Evolutionary conservation across 2,329 filamentous ascomycete genomes (phyloP), one percentile per base, ranked within the genome.

Genomic region (Chaetomium sp.): DNA sequence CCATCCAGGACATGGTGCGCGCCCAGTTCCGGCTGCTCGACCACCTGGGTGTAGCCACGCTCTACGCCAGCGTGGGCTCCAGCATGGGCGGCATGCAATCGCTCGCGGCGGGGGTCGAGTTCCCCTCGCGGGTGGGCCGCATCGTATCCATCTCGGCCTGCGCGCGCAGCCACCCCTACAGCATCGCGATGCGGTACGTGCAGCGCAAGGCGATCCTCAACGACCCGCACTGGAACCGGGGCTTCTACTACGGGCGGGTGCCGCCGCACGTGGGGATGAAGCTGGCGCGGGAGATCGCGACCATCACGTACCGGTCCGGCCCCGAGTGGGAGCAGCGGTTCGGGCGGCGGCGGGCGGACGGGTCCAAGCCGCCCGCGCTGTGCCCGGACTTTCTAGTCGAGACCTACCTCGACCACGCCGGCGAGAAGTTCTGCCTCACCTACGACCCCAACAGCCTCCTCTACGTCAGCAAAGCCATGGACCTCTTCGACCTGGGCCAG

Each of bases 51-150:
- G 89, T 99, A 54, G 74, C 85, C 27, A 91, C 87, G 73, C 83
- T 99, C 10, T 92, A 96, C 76, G 95, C 95, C 21, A 96, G 92
- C 65, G 94, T 99, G 23, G 95, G 95, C 16, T 92, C 92, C 6
- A 97, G 92, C 77, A 99, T 99, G 95, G 95, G 95, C 60, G 95
- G 95, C 62, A 99, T 99, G 95, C 94, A 97, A 75, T 95, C 91
- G 70, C 84, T 99, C 5, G 93, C 93, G 8, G 91, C 92, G 0
- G 95, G 92, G 3, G 87, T 91, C 0, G 79, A 97, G 33, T 96
- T 94, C 75, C 91, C 93, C 0, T 86, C 91, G 47, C 85, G 94
- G 38, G 90, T 99, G 2, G 87, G 87, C 47, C 88, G 90, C 69
- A 86, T 99, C 68, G 91, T 93, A 45, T 94, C 89, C 72, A 95